phyloP scores from a whole-genome alignment of 768 basidiomycete species.

The Galerina sulciceps region DNA sequence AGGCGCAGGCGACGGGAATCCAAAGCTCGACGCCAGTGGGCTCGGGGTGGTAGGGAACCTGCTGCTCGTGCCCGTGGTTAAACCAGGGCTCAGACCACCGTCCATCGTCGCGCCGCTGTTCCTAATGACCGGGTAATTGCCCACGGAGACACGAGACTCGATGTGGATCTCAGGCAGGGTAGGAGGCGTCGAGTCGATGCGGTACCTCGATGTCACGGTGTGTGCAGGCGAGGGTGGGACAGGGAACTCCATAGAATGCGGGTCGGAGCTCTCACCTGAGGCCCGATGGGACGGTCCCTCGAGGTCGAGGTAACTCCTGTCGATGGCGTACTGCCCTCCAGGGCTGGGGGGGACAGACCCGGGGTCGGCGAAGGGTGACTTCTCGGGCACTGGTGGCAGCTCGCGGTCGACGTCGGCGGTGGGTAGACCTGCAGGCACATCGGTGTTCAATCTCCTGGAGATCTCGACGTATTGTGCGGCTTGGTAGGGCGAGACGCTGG shows the following conservation, averaged over 20 bases:
- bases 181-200: conserved; percentile 55
- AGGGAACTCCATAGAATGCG: conserved; percentile 40
- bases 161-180: conserved; percentile 56
- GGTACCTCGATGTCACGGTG: conserved; percentile 37
- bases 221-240: conserved; percentile 39
- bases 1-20: conserved; percentile 18
- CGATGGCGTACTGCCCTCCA: conserved; percentile 20
- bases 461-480: conserved; percentile 78
- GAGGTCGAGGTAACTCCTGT: conserved; percentile 15
- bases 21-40: conserved; percentile 43
- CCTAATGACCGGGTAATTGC: conserved; percentile 11
- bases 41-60: conserved; percentile 43
- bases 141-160: conserved; percentile 45
- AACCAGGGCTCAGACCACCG: conserved; percentile 6
- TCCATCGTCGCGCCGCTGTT: conserved; percentile 16
- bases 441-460: conserved; percentile 54
- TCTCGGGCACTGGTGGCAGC: conserved; percentile 26
- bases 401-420: conserved; percentile 31
- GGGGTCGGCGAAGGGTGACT: conserved; percentile 36
- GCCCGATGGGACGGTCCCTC: conserved; percentile 3
- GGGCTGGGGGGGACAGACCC: conserved; percentile 22
- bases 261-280: conserved; percentile 17
- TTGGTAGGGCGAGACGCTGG: conserved; percentile 77
- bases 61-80: conserved; percentile 14
- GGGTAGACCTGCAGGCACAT: conserved; percentile 38